A percentile compares a stretch with the other conserved stretches of the same genome.
Evolutionary conservation across 192 early-diverging fungal species (phyloP).

Genomic region (Podila epigama): DNA sequence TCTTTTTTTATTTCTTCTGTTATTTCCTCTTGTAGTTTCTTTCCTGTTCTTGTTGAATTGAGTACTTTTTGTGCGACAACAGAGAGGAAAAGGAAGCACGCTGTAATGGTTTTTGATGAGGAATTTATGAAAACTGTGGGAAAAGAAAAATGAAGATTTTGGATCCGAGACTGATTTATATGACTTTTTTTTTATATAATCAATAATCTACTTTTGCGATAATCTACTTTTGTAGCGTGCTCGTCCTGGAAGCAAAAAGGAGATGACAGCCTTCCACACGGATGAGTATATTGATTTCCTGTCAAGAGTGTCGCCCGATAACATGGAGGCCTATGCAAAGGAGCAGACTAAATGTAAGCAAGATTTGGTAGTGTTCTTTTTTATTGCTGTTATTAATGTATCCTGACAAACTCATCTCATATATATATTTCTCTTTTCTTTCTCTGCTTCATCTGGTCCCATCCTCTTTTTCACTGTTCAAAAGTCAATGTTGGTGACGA

Average conservation of each 20-base stretch:
- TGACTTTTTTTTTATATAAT: not conserved
- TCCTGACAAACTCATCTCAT: not conserved
- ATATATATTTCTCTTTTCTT: not conserved
- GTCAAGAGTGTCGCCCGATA: slow-evolving; percentile 76
- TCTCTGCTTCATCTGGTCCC: not conserved
- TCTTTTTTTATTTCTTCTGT: not conserved
- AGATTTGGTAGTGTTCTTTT: not conserved
- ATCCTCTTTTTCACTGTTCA: too few species aligned
- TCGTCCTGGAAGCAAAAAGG: slow-evolving; percentile 81
- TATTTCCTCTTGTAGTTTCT: not conserved
- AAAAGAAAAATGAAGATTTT: not conserved
- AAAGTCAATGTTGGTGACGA: slow-evolving; percentile 91
- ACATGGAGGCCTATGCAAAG: slow-evolving; percentile 69
- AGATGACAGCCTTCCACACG: slow-evolving; percentile 94
- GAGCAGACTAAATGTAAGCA: slow-evolving; percentile 65
- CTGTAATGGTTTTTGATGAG: too few species aligned
- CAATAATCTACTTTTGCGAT: not conserved
- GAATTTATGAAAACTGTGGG: not conserved
- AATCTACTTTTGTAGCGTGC: slow-evolving; percentile 58
- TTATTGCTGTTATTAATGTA: not conserved
- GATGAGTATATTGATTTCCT: slow-evolving; percentile 95
- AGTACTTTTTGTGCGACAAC: too few species aligned
- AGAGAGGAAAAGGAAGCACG: too few species aligned
- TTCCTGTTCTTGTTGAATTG: too few species aligned
- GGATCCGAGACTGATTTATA: not conserved